Evolutionary conservation across 148 eudicot species (phyloP).

Genomic region (Hydrangea macrophylla): DNA sequence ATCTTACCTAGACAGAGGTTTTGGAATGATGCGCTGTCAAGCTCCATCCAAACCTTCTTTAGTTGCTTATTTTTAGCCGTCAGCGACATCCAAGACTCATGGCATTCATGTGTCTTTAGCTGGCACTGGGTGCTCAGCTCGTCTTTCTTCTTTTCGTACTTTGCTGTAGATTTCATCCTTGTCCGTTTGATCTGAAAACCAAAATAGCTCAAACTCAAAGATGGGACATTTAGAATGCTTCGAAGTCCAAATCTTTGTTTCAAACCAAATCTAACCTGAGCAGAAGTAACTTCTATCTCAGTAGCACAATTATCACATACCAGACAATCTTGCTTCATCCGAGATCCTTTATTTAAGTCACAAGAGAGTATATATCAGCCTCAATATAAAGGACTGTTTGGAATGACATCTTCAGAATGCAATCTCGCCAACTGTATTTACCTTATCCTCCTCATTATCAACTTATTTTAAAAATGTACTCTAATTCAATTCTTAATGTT

Average conservation of each 20-base stretch:
- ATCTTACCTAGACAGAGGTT: constrained; percentile 74
- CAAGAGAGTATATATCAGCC: not conserved
- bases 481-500: too few relatives aligned
- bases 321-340: constrained; percentile 32
- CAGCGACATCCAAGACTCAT: constrained; percentile 95
- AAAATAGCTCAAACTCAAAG: not conserved
- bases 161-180: constrained; percentile 51
- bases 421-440: too few relatives aligned
- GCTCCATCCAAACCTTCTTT: constrained; percentile 80
- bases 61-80: constrained; percentile 73
- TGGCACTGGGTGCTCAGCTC: constrained; percentile 61
- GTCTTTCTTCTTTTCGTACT: constrained; percentile 79
- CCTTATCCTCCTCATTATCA: too few relatives aligned
- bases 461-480: too few relatives aligned
- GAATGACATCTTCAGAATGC: too few relatives aligned
- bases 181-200: constrained; percentile 39
- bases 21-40: constrained; percentile 63
- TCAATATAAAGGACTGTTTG: not conserved
- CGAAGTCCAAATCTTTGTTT: not conserved
- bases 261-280: constrained; percentile 47
- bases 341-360: constrained; percentile 35
- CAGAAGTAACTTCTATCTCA: constrained; percentile 53
- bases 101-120: constrained; percentile 86
- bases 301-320: constrained; percentile 62
- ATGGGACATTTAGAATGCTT: not conserved